Evolutionary conservation across 1,284 basidiomycete genomes (phyloP), one percentile per base, ranked within the genome.

Genomic region (Trichosporon faecale): DNA sequence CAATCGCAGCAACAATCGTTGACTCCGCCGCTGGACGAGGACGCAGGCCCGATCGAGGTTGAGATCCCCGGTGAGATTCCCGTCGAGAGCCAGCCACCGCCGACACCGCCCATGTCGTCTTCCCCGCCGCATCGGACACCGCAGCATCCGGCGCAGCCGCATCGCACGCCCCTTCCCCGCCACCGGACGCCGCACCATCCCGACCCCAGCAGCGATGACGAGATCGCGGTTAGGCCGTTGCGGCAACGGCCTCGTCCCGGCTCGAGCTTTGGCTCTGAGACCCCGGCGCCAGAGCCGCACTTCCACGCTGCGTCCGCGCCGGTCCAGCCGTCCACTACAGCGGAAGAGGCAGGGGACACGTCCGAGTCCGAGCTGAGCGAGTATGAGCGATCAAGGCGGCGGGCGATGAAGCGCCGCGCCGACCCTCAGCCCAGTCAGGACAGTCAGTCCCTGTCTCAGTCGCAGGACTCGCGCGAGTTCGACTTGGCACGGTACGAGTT

Each of bases 301-400:
- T n/a, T n/a, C n/a, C 52, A 0, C 40, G 37, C 31, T n/a, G n/a
- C 40, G 1, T 6, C 52, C 25, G 14, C 7, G 37, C 0, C 33
- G 2, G 35, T 66, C 33, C 33, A 33, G 37, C 12, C 37, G 7
- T 14, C 40, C 12, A 9, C 35, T 14, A 37, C 40, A 44, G 40
- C 40, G 21, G 68, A 66, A 4, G 65, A 64, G 4, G 46, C 14
- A 2, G 68, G 31, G 60, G 37, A 23, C 27, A 70, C 70, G 21
- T 71, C 68, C 35, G 72, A 73, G 2, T 72, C 72, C n/a, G 74
- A 69, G 12, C 65, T 77, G 29, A 73, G 71, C 3, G 76, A 76
- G 23, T 76, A 78, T 60, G 76, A 77, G 65, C 31, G 71, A 3
- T 65, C 71, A 44, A 23, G 67, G 16, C 33, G 73, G 44, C 57